Percentiles rank a stretch among this genome's conserved stretches.
These are phyloP conservation scores for Colletotrichum sp. DNA, from an alignment of 2,329 filamentous ascomycete genomes.

Conservation along the genomic window DNA sequence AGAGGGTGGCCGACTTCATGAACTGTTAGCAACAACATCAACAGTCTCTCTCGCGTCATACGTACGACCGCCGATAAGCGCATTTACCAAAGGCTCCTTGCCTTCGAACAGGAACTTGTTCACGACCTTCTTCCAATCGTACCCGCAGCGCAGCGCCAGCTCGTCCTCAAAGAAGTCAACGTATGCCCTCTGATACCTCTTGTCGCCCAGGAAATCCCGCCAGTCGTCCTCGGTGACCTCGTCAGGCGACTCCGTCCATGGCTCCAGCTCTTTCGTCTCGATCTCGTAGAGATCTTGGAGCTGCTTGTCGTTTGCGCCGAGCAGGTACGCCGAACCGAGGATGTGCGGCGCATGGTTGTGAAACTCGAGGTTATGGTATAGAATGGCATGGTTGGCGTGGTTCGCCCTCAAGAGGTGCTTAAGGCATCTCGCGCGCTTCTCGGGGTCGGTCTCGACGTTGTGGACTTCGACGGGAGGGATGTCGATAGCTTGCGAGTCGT, in stretches of 20 bases:
- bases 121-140: slow-evolving; percentile 84
- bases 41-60: slow-evolving; percentile 5
- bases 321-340: slow-evolving; percentile 82
- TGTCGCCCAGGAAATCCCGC: slow-evolving; percentile 81
- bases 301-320: slow-evolving; percentile 77
- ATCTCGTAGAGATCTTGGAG: slow-evolving; percentile 82
- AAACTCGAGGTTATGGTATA: slow-evolving; percentile 76
- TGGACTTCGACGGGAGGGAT: slow-evolving; percentile 76
- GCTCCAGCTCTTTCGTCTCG: slow-evolving; percentile 73
- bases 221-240: slow-evolving; percentile 87
- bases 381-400: slow-evolving; percentile 85
- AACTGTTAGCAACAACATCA: slow-evolving; percentile 28
- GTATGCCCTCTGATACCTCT: slow-evolving; percentile 85
- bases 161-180: slow-evolving; percentile 97
- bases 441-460: slow-evolving; percentile 78
- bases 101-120: slow-evolving; percentile 78
- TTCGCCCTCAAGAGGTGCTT: slow-evolving; percentile 93
- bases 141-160: slow-evolving; percentile 73
- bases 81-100: slow-evolving; percentile 80
- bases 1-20: slow-evolving; percentile 81
- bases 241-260: slow-evolving; percentile 83
- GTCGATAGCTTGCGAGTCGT: slow-evolving; percentile 44
- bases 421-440: slow-evolving; percentile 80
- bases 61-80: slow-evolving; percentile 79
- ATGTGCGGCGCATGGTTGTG: slow-evolving; percentile 87